Evolutionary conservation across 148 eudicot species (phyloP).

Genomic region (Beta vulgaris): DNA sequence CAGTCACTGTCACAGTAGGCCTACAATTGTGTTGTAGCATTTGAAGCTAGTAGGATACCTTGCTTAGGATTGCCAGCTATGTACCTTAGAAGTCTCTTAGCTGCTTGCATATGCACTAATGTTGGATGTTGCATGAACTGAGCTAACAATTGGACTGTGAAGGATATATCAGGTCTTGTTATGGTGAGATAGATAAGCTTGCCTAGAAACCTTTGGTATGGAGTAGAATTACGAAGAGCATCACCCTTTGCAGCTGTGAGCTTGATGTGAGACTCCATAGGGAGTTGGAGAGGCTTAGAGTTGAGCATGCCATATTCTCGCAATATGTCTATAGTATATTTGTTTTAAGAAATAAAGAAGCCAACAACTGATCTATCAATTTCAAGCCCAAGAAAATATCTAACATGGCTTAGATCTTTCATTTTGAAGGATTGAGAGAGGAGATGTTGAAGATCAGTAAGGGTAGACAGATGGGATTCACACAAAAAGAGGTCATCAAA

Average conservation of each 20-base stretch:
- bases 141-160: neutral
- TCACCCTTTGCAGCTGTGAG: neutral
- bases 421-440: neutral
- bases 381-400: neutral
- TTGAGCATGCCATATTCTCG: neutral
- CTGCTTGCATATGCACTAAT: neutral
- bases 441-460: neutral
- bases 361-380: neutral
- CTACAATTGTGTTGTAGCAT: neutral
- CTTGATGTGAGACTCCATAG: neutral
- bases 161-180: too few species aligned
- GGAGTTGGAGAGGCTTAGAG: neutral
- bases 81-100: neutral
- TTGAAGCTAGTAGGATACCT: neutral
- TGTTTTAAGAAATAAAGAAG: neutral
- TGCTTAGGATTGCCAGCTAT: neutral
- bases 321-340: neutral
- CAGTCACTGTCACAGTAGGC: constrained; percentile 10
- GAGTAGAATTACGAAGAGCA: too few species aligned
- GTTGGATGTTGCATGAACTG: neutral
- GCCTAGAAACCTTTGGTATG: too few species aligned
- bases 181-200: too few species aligned
- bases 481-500: constrained; percentile 3
- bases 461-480: neutral
- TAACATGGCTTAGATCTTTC: neutral